phyloP scores from a whole-genome alignment of 352 stramenopile species.

The Phytophthora fragariaefolia region DNA sequence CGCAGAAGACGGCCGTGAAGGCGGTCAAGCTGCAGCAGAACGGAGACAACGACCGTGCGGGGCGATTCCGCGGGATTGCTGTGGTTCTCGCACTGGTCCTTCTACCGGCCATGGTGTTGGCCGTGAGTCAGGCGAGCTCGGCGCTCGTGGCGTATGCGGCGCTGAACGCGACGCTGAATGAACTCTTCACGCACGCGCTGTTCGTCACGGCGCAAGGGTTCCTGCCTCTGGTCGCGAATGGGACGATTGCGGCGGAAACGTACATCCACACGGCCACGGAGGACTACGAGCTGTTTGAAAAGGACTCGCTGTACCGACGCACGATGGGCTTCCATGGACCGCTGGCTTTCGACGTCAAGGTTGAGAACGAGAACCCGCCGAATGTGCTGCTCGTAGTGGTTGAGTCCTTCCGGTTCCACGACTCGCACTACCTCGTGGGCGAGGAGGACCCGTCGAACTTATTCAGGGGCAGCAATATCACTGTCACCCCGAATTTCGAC shows the following conservation, averaged over 20 bases:
- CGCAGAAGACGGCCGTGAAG: background rate
- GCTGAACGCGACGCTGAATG: slow-evolving; percentile 39
- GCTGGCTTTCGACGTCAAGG: slow-evolving; percentile 51
- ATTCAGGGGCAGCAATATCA: slow-evolving; percentile 33
- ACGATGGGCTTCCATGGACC: slow-evolving; percentile 54
- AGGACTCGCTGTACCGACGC: slow-evolving; percentile 41
- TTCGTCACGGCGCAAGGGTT: slow-evolving; percentile 30
- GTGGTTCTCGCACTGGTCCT: background rate
- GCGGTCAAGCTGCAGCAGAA: background rate
- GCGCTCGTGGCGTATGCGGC: slow-evolving; percentile 1
- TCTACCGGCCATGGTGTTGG: background rate
- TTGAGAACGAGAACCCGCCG: slow-evolving; percentile 39
- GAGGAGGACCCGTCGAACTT: slow-evolving; percentile 47
- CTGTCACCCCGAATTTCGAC: slow-evolving; percentile 58
- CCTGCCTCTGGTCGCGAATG: slow-evolving; percentile 19
- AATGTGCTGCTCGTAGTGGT: slow-evolving; percentile 63
- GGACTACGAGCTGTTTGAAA: slow-evolving; percentile 24
- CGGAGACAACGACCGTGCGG: background rate
- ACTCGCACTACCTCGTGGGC: slow-evolving; percentile 60
- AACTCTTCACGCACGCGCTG: slow-evolving; percentile 31
- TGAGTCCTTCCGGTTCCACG: slow-evolving; percentile 64
- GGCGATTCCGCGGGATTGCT: background rate
- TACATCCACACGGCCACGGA: slow-evolving; percentile 33
- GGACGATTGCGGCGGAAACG: slow-evolving; percentile 11
- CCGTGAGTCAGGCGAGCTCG: background rate